Conservation (phyloP, 768 basidiomycete species). For the Boletus tylopilopsis region DNA sequence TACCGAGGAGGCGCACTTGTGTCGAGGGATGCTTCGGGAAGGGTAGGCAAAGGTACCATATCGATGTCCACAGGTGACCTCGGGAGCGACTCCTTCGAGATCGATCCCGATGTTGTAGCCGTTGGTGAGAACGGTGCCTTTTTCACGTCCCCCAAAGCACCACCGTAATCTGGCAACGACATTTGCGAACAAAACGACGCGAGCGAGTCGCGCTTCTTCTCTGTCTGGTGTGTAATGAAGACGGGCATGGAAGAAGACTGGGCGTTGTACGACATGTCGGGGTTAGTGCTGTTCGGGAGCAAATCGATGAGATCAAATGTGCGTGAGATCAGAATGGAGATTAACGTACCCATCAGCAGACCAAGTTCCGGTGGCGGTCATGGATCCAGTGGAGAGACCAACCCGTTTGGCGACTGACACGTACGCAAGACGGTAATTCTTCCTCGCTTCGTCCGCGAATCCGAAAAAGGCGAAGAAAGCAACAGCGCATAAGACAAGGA, state of each 20-base stretch:
- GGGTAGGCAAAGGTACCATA: conserved; percentile 10
- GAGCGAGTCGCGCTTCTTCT: conserved; percentile 47
- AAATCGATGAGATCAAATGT: background rate
- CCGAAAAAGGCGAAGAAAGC: conserved; percentile 70
- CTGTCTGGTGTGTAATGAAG: conserved; percentile 41
- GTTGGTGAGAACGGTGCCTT: conserved; percentile 20
- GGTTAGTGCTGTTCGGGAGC: conserved; percentile 17
- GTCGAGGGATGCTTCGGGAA: conserved; percentile 18
- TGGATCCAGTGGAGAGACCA: conserved; percentile 28
- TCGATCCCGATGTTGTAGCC: conserved; percentile 17
- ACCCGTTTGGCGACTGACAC: conserved; percentile 35
- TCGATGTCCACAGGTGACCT: conserved; percentile 18
- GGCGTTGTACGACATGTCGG: conserved; percentile 20
- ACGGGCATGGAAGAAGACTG: conserved; percentile 37
- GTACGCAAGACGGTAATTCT: conserved; percentile 47
- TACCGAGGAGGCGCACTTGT: conserved; percentile 22
- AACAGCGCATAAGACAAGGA: conserved; percentile 46
- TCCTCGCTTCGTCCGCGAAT: conserved; percentile 61
- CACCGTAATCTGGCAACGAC: conserved; percentile 40
- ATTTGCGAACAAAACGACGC: conserved; percentile 45
- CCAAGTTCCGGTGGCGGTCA: conserved; percentile 24
- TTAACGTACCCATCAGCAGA: conserved; percentile 26
- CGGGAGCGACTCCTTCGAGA: conserved; percentile 28
- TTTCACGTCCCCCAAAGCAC: conserved; percentile 29
- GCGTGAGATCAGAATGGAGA: background rate